Evolutionary conservation across 768 basidiomycete genomes (phyloP), one percentile per base, ranked within the genome.

Genomic region (Hydnomerulius pinastri): DNA sequence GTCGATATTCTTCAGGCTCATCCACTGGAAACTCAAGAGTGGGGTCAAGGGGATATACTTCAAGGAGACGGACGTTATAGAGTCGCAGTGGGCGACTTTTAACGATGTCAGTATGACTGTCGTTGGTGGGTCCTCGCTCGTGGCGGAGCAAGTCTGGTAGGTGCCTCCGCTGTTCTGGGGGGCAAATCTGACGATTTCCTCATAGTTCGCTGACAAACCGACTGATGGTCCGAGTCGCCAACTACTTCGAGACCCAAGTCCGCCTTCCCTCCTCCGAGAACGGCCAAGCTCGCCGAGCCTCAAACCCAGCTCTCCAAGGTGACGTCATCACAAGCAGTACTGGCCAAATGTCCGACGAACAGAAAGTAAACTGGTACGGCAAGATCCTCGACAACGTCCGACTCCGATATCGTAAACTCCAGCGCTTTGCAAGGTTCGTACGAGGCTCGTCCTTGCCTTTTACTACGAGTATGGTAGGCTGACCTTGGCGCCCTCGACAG

Each of bases 1-100:
- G 53, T 79, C 83, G 6, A 85, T 86, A 63, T 95, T 98, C 71
- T 99, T 99, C 78, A 87, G 82, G 63, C 77, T 99, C 29, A 85
- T 98, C 18, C 92, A 96, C 57, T 93, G 89, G 90, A 96, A 98
- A 68, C 77, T 99, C 44, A 96, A 96, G 75, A 89, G 90, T 56
- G 92, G 89, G 17, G 80, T 85, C 51, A 93, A 92, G 66, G 90
- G 88, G 17, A 92, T 95, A 41, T 90, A 96, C 69, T 95, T 98
- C 77, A 93, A 95, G 64, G 97, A 99, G 74, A 97, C 95, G 0
- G 96, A 98, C 66, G 85, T 98, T n/a, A 77, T 99, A 30, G 96
- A 99, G 65, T 86, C 88, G 6, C 94, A 98, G 61, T 96, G 94
- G 90, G 87, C 90, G 17, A 95, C 96, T 18, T 86, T 98, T 70